Evolutionary conservation across 2,329 filamentous ascomycete genomes (phyloP), one percentile per base, ranked within the genome.

Genomic region (Xylariomycetidae sp.): DNA sequence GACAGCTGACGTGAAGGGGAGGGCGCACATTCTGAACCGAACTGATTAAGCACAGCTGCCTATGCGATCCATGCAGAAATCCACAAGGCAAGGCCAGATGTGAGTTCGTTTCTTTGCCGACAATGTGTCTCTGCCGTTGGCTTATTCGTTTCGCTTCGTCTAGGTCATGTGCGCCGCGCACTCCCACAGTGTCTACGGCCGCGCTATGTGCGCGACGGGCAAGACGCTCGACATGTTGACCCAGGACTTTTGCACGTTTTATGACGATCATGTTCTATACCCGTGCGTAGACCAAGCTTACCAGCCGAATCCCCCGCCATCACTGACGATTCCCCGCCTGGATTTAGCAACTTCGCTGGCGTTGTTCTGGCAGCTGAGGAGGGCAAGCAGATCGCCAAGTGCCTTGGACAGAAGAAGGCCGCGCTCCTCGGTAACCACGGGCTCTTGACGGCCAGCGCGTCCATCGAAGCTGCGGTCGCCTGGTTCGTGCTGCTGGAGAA

Each of bases 11-110:
- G 14, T 16, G 8, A 12, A 13, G 9, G 14, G n/a, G 20, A 8
- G n/a, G 8, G 20, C 9, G 25, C 9, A 10, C 25, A 13, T 27
- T 7, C 7, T 7, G 25, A 27, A 7, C 14, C 45, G 54, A 14
- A 38, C 59, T 15, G 45, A 62, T 30, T 53, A 35, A 62, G 63
- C 27, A 56, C 58, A 35, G 64, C 66, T 31, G 74, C 74, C 1
- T 79, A 77, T 45, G 71, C 74, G 60, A 80, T 80, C 34, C 75
- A 80, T 50, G 67, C 70, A 4, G 74, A 72, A 13, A 70, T 79
- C 3, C 74, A 80, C 49, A 64, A 64, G 16, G 76, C 76, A 2
- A 66, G 75, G 2, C 74, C 74, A 1, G 75, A 80, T 46, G 66
- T 28, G 11, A 28, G 27, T 28, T 27, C 6, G 16, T 11, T 28